These are phyloP conservation scores for Globisporangium rhizosaccharum DNA, from an alignment of 352 stramenopile species.

Conservation along the genomic window DNA sequence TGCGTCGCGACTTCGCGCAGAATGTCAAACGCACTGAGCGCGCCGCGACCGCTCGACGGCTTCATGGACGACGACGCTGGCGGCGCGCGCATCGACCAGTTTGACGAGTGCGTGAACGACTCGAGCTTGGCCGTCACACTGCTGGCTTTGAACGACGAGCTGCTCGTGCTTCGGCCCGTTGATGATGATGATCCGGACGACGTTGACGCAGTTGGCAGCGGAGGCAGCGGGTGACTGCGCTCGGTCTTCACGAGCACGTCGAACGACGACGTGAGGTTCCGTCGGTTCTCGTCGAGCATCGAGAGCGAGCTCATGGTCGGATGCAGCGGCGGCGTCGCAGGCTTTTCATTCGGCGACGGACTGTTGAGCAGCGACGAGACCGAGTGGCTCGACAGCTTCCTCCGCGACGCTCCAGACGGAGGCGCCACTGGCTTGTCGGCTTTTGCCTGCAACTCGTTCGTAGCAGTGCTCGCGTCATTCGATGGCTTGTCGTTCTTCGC, in stretches of 20 bases:
- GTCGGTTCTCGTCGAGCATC: constrained; percentile 23
- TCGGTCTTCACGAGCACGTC: constrained; percentile 62
- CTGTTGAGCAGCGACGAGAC: constrained; percentile 76
- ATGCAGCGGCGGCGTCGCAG: constrained; percentile 21
- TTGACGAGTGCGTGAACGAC: constrained; percentile 17
- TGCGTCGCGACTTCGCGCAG: constrained; percentile 73
- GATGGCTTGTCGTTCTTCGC: too few relatives aligned
- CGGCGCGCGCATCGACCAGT: constrained; percentile 16
- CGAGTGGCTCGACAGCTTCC: constrained; percentile 46
- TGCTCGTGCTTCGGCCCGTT: neutral
- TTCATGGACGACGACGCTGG: constrained; percentile 2
- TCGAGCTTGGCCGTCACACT: constrained; percentile 6
- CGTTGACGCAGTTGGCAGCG: constrained; percentile 13
- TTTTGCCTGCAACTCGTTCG: neutral
- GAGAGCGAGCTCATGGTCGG: constrained; percentile 26
- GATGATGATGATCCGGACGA: constrained; percentile 3
- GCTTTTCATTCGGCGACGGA: constrained; percentile 38
- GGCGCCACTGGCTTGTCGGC: neutral
- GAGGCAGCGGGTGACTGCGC: constrained; percentile 24
- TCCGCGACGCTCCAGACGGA: constrained; percentile 16
- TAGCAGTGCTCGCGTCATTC: neutral
- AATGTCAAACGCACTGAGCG: constrained; percentile 80
- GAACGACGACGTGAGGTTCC: constrained; percentile 13
- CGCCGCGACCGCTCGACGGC: constrained; percentile 11
- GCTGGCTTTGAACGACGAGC: neutral